Percentiles rank a stretch among this genome's conserved stretches.
phyloP scores from a whole-genome alignment of 2,329 filamentous ascomycete genomes.

The Aspergillus carbonarius region DNA sequence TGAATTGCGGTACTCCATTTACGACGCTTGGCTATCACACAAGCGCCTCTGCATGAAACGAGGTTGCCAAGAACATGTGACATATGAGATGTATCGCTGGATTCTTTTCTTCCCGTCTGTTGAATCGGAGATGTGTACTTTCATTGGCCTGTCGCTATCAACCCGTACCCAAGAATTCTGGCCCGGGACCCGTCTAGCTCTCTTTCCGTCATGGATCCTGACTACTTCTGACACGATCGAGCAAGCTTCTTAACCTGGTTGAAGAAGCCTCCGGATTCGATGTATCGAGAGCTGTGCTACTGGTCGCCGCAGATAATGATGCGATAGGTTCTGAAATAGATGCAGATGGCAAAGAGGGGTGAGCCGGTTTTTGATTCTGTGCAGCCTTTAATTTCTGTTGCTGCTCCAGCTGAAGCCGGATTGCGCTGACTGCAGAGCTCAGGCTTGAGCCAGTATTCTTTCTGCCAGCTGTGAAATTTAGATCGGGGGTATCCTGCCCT shows the following conservation, averaged over 20 bases:
- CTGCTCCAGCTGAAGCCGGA: constrained; percentile 19
- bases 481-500: constrained; percentile 23
- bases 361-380: constrained; percentile 1
- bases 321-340: not conserved
- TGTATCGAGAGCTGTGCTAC: not conserved
- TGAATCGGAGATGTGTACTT: not conserved
- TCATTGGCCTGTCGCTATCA: not conserved
- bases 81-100: not conserved
- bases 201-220: not conserved
- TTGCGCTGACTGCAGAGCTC: constrained; percentile 15
- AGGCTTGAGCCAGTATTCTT: constrained; percentile 13
- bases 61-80: no score
- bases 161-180: not conserved
- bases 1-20: no score
- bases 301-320: constrained; percentile 2
- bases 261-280: constrained; percentile 15
- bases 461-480: constrained; percentile 9
- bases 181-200: no score
- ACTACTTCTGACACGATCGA: constrained; percentile 22
- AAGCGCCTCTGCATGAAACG: no score
- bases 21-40: no score
- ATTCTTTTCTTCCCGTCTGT: not conserved
- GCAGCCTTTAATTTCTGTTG: constrained; percentile 4
- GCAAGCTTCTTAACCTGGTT: constrained; percentile 22
- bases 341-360: not conserved